A percentile compares a stretch with the other conserved stretches of the same genome.
phyloP scores from a whole-genome alignment of 169 alveolate genomes.

The Cryptosporidium parvum region DNA sequence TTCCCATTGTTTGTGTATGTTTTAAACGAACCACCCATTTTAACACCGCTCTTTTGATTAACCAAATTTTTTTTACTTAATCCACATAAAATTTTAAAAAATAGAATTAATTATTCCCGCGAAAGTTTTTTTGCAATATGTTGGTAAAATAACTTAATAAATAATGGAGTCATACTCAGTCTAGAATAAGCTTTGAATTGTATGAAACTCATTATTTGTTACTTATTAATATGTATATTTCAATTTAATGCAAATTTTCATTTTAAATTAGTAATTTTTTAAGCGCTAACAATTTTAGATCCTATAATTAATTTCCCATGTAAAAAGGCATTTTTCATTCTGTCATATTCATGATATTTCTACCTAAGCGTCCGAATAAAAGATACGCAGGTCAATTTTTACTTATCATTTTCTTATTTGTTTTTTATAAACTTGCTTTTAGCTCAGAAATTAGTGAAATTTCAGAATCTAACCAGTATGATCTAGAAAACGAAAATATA shows the following conservation, averaged over 20 bases:
- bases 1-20: not conserved
- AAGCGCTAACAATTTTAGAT: conserved; percentile 40
- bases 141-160: not conserved
- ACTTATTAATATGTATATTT: not conserved
- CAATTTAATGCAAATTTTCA: not conserved
- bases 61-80: not conserved
- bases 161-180: not conserved
- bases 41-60: not conserved
- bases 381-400: not conserved
- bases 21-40: not conserved
- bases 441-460: conserved; percentile 27
- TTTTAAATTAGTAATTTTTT: not conserved
- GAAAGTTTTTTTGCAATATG: not conserved
- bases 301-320: not conserved
- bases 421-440: not conserved
- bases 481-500: not conserved
- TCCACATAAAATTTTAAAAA: not conserved
- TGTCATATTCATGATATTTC: not conserved
- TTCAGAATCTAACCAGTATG: not conserved
- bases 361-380: not conserved
- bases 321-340: not conserved
- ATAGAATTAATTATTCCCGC: not conserved
- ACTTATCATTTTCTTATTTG: not conserved
- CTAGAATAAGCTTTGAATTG: not conserved
- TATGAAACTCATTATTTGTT: not conserved